These are phyloP conservation scores for Thermoascus crustaceus DNA, from an alignment of 2,329 filamentous ascomycete species.

Conservation along the genomic window DNA sequence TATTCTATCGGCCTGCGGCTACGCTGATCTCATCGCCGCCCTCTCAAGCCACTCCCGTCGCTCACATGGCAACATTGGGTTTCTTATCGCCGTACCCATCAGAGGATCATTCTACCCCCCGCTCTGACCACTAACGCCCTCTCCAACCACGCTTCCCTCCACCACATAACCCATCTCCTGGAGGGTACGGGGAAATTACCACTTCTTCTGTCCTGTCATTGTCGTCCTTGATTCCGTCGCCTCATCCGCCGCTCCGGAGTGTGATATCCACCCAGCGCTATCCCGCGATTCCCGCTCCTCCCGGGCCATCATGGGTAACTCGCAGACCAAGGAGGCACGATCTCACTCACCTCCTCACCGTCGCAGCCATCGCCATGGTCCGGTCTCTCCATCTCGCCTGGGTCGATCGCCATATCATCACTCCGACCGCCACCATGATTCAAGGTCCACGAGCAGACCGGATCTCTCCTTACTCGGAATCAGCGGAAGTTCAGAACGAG, in stretches of 20 bases:
- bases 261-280: not conserved
- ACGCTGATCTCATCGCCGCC: constrained; percentile 19
- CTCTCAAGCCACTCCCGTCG: constrained; percentile 11
- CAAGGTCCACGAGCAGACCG: constrained; percentile 45
- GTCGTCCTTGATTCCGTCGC: constrained; percentile 1
- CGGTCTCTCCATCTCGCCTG: constrained; percentile 18
- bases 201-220: constrained; percentile 4
- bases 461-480: constrained; percentile 55
- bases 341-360: constrained; percentile 19
- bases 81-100: constrained; percentile 10
- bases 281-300: not conserved
- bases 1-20: constrained; percentile 14
- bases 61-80: constrained; percentile 23
- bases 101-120: constrained; percentile 4
- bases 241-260: not conserved
- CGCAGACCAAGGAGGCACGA: constrained; percentile 40
- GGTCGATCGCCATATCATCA: constrained; percentile 19
- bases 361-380: constrained; percentile 22
- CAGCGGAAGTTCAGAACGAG: constrained; percentile 41
- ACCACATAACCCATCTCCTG: not conserved
- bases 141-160: constrained; percentile 4
- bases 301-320: constrained; percentile 35
- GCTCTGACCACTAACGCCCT: constrained; percentile 9
- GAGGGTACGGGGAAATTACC: not conserved
- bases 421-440: constrained; percentile 23